Base-by-base conservation (phyloP, 257 asterid genomes). In the Paulownia fortunei region DNA sequence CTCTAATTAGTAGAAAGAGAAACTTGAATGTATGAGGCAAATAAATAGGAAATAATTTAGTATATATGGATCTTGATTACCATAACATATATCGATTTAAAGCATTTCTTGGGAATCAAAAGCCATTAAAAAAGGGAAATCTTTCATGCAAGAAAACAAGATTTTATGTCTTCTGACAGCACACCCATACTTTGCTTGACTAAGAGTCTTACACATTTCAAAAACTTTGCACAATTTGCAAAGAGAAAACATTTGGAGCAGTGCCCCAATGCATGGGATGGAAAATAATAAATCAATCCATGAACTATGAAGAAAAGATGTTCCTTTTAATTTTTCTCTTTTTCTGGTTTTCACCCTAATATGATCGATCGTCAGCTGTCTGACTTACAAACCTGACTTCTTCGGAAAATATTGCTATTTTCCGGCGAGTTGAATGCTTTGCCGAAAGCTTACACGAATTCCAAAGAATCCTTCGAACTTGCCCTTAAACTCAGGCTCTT, bases 381-480 rank as follows among this genome's bases (percentile, higher is more conserved):
- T 69, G 66, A 70, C 69, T 34, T 27, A 84, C 81, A 86, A 78
- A 88, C 92, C 91, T 86, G 86, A 79, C 81, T 51, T 83, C 62
- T 85, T 84, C 66, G 83, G 91, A 77, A 88, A 85, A 59, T 11
- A 61, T 90, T 90, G 69, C 97, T 89, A 92, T 90, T 89, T 86
- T 78, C 93, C 88, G 88, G 92, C 84, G 89, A 90, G 77, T 58
- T 49, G 70, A 52, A 52, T 47, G 81, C 21, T 81, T 85, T 67
- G 71, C 54, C 30, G 83, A 83, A 84, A 82, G 76, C 79, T 81
- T 61, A 80, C 92, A 86, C 89, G 84, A 80, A 55, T 86, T 83
- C 87, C 92, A 72, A 85, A 80, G 87, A 78, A 54, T 56, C 81
- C 86, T 78, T 83, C 74, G 24, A 78, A 79, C 34, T 27, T 54